A percentile compares a stretch with the other conserved stretches of the same genome.
Evolutionary conservation across 1,284 basidiomycete genomes (phyloP).

Genomic region (Sporisorium iseilematis-ciliati): DNA sequence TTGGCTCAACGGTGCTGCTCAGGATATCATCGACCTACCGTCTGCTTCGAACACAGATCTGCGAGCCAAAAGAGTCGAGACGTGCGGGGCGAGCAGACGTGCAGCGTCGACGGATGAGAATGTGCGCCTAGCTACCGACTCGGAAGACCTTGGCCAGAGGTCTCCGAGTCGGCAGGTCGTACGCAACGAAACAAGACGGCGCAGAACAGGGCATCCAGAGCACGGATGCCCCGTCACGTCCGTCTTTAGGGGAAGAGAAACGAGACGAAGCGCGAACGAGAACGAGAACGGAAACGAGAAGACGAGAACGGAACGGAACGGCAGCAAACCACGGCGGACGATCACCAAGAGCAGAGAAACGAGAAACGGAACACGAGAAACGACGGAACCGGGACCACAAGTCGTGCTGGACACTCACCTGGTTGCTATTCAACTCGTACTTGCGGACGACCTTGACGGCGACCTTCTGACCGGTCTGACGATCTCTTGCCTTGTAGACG

Average conservation of each 20-base stretch:
- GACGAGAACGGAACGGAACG: conserved; percentile 41
- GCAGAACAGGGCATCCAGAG: neutral
- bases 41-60: neutral
- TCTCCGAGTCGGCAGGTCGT: conserved; percentile 21
- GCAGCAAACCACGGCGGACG: conserved; percentile 46
- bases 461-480: conserved; percentile 81
- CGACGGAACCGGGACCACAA: conserved; percentile 8
- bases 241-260: conserved; percentile 1
- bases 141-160: conserved; percentile 59
- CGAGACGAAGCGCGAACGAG: neutral
- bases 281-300: neutral
- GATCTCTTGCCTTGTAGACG: conserved; percentile 92
- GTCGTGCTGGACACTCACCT: conserved; percentile 77
- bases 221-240: neutral
- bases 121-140: conserved; percentile 68
- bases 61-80: neutral
- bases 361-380: conserved; percentile 56
- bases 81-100: neutral
- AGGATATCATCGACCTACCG: conserved; percentile 8
- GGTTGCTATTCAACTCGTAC: conserved; percentile 90
- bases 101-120: conserved; percentile 5
- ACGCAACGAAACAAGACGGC: conserved; percentile 15
- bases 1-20: neutral
- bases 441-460: conserved; percentile 99
- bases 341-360: conserved; percentile 26